Evolutionary conservation across 192 early-diverging fungal genomes (phyloP).

Genomic region (Haplosporangium gracile): DNA sequence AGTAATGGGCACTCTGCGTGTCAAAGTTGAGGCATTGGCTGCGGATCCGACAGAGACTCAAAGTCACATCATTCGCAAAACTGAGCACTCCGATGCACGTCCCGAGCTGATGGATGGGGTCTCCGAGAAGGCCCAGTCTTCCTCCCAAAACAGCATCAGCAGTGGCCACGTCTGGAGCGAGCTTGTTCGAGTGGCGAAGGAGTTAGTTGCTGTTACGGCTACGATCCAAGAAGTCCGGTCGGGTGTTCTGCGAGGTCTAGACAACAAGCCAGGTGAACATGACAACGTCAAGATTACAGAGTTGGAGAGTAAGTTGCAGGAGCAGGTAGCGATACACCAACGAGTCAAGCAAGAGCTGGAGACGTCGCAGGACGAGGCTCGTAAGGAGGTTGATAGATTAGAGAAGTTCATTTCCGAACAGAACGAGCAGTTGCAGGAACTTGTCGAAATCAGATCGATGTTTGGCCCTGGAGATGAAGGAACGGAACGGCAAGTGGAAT

Average conservation of each 20-base stretch:
- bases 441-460: not conserved
- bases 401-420: not conserved
- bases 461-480: not conserved
- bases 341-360: not conserved
- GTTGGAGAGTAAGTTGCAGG: slow-evolving; percentile 1
- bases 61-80: not conserved
- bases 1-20: not conserved
- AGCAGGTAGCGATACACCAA: not conserved
- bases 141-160: not conserved
- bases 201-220: not conserved
- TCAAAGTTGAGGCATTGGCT: not conserved
- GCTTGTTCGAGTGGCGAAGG: not conserved
- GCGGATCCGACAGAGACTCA: not conserved
- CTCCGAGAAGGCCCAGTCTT: not conserved
- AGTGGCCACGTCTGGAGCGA: not conserved
- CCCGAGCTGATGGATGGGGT: not conserved
- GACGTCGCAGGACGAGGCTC: not conserved
- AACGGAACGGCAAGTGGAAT: not conserved
- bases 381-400: not conserved
- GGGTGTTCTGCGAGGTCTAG: not conserved
- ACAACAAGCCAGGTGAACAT: not conserved
- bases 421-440: not conserved
- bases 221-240: not conserved
- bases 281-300: not conserved
- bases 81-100: not conserved